Evolutionary conservation across 768 basidiomycete genomes (phyloP), one percentile per base, ranked within the genome.

Genomic region (Termitomyces sp.): DNA sequence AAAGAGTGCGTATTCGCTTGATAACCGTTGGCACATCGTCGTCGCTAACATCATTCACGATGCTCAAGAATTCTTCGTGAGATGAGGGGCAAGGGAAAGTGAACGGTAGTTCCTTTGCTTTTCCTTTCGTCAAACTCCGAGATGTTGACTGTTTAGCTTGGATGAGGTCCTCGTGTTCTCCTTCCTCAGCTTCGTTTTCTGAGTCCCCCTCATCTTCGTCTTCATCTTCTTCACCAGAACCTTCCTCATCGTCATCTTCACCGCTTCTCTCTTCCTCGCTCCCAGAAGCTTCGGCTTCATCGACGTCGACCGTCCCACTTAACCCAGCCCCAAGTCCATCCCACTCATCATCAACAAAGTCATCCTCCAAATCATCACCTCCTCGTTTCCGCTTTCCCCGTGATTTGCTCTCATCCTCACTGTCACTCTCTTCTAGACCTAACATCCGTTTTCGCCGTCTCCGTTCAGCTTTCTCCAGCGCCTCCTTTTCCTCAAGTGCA

Each of bases 351-450:
- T 70, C 75, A 32, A 73, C 67, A 59, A 89, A 93, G 66, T 95
- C 94, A 63, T 96, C 95, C n/a, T 92, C 93, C 43, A 96, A 70
- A 66, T 97, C 95, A 70, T 98, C 96, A 1, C 83, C 90, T 40
- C 85, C 92, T 48, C 81, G 68, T 63, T 79, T 78, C 57, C 85
- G 76, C 69, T 87, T 87, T 63, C 70, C 58, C 50, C 69, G 58
- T n/a, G 58, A 59, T 32, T 65, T 65, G 38, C 68, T 76, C 38
- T 82, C 86, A 17, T 83, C 86, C 23, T 86, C 88, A 55, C 81
- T 82, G 41, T 85, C 87, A 55, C 77, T 82, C 42, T 83, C 84
- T 27, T 85, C 84, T 58, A 90, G 74, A 5, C 97, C 97, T 48
- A 89, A 70, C 95, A 98, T 97, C 23, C 97, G 84, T 63, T 85